phyloP scores from a whole-genome alignment of 2,329 filamentous ascomycete species.

The Furcasterigmium furcatum region DNA sequence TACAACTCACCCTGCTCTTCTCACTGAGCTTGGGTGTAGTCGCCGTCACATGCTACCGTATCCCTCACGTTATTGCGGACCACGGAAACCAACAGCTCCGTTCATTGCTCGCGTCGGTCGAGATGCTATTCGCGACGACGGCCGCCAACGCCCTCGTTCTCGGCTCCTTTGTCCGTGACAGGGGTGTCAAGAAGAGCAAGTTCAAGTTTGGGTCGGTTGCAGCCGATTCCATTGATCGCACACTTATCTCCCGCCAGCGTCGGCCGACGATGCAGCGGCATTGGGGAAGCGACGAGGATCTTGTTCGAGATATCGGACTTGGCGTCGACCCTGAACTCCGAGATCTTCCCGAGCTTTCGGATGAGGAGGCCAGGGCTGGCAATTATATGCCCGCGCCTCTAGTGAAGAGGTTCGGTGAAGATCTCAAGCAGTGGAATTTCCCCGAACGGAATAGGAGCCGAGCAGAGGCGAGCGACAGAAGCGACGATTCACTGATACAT shows the following conservation, averaged over 20 bases:
- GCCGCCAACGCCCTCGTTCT: constrained; percentile 88
- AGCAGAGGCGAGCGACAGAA: constrained; percentile 29
- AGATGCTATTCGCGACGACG: constrained; percentile 83
- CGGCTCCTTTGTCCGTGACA: constrained; percentile 87
- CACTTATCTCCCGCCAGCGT: constrained; percentile 25
- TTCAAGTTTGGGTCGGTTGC: constrained; percentile 64
- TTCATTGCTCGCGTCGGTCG: constrained; percentile 83
- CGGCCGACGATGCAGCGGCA: constrained; percentile 57
- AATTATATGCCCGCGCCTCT: constrained; percentile 28
- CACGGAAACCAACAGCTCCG: constrained; percentile 80
- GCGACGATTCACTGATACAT: constrained; percentile 40
- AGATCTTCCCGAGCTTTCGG: constrained; percentile 25
- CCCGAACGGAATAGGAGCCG: constrained; percentile 34
- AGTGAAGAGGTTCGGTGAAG: constrained; percentile 22
- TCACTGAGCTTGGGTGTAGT: constrained; percentile 80
- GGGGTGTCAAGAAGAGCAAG: constrained; percentile 84
- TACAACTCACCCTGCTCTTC: constrained; percentile 78
- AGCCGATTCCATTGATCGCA: constrained; percentile 59
- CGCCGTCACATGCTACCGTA: constrained; percentile 73
- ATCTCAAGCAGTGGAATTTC: constrained; percentile 46
- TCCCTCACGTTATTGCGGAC: constrained; percentile 71
- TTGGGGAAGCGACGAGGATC: constrained; percentile 89
- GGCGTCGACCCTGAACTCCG: constrained; percentile 55
- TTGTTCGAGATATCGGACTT: constrained; percentile 77
- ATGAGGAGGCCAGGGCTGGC: not conserved